Percentiles rank a stretch among this genome's conserved stretches.
phyloP scores from a whole-genome alignment of 768 basidiomycete species.

The Hebeloma cylindrosporum region DNA sequence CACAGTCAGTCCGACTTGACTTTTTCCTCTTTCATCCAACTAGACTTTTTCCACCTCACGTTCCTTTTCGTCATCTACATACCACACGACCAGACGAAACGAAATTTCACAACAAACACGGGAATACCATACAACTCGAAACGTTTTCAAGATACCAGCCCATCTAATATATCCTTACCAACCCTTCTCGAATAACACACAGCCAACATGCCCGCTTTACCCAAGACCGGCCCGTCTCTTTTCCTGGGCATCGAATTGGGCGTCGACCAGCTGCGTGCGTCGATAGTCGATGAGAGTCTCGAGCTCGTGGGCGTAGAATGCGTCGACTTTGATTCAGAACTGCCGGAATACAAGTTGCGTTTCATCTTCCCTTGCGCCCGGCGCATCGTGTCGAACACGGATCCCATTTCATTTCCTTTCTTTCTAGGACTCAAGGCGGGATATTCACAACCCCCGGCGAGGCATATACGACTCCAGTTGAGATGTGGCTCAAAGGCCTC shows the following conservation, averaged over 20 bases:
- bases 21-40: constrained; percentile 10
- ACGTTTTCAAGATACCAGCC: constrained; percentile 24
- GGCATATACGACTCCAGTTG: constrained; percentile 84
- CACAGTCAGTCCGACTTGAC: constrained; percentile 4
- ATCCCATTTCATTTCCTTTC: background rate
- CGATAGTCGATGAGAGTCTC: constrained; percentile 79
- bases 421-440: constrained; percentile 74
- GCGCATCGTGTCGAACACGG: constrained; percentile 7
- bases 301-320: constrained; percentile 81
- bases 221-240: constrained; percentile 49
- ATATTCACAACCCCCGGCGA: constrained; percentile 86
- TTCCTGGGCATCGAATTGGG: constrained; percentile 88
- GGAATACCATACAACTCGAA: constrained; percentile 16
- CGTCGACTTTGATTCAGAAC: constrained; percentile 80
- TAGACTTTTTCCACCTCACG: constrained; percentile 29
- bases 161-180: constrained; percentile 32
- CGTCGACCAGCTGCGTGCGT: constrained; percentile 80
- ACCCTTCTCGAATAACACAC: constrained; percentile 12
- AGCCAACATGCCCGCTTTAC: constrained; percentile 39
- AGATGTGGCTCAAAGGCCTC: constrained; percentile 88
- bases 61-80: constrained; percentile 19
- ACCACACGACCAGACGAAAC: constrained; percentile 2
- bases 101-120: constrained; percentile 7
- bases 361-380: constrained; percentile 6
- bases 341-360: constrained; percentile 82